These are phyloP conservation scores for Pyrenula aspistea DNA, from an alignment of 495 filamentous ascomycete genomes.

Conservation along the genomic window DNA sequence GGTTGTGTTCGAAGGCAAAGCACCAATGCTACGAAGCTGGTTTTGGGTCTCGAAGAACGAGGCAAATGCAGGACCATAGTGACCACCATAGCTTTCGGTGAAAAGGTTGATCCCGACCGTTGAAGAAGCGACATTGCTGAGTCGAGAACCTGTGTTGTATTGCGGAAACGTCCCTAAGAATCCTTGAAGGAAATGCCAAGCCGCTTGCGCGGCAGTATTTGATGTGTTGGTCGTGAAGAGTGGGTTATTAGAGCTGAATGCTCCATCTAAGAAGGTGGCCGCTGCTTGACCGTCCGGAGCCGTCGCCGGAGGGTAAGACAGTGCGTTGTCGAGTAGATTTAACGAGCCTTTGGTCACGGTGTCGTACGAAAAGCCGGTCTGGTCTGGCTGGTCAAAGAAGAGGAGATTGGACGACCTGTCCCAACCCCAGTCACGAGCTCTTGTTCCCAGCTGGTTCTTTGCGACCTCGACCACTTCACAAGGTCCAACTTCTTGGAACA, in stretches of 20 bases:
- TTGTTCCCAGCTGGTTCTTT: constrained; percentile 21
- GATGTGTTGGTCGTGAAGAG: constrained; percentile 42
- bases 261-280: constrained; percentile 41
- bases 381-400: constrained; percentile 47
- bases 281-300: constrained; percentile 21
- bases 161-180: constrained; percentile 54
- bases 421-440: constrained; percentile 32
- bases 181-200: constrained; percentile 48
- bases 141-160: constrained; percentile 26
- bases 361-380: constrained; percentile 49
- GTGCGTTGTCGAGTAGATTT: constrained; percentile 26
- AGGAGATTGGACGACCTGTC: constrained; percentile 46
- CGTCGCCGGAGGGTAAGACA: not conserved
- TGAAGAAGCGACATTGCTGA: constrained; percentile 8
- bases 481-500: constrained; percentile 53
- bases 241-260: constrained; percentile 38
- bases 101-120: constrained; percentile 44
- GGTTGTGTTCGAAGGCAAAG: constrained; percentile 23
- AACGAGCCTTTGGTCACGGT: constrained; percentile 37
- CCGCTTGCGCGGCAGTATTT: constrained; percentile 38
- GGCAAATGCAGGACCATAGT: constrained; percentile 49
- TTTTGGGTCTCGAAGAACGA: constrained; percentile 41
- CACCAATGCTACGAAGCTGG: constrained; percentile 21
- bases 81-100: constrained; percentile 48
- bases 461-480: constrained; percentile 37